Percentiles rank a stretch among this genome's conserved stretches.
These are phyloP conservation scores for Kregervanrija pseudodelftensis DNA, from an alignment of 805 yeast genomes.

Conservation along the genomic window DNA sequence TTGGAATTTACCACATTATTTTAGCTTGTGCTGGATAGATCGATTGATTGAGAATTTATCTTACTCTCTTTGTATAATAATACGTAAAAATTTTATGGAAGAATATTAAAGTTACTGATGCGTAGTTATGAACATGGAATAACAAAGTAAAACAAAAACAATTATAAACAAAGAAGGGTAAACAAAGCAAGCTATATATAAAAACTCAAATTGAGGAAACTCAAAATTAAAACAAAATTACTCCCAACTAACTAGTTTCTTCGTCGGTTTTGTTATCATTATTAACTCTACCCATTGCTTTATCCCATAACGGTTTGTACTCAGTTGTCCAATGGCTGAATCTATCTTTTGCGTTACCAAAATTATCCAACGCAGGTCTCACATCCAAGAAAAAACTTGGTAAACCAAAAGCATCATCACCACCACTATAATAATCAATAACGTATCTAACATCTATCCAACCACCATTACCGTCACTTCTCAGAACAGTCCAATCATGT, in stretches of 20 bases:
- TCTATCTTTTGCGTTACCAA: conserved; percentile 60
- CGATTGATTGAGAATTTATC: too few species aligned
- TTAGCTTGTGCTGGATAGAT: background rate
- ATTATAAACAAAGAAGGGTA: too few species aligned
- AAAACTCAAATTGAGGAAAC: too few species aligned
- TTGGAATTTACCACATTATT: background rate
- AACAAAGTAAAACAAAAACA: too few species aligned
- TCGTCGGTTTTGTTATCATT: too few species aligned
- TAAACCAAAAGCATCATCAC: conserved; percentile 81
- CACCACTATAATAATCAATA: conserved; percentile 89
- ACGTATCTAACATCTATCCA: conserved; percentile 83
- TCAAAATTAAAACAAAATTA: too few species aligned
- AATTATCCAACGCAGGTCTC: conserved; percentile 83
- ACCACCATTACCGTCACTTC: conserved; percentile 43
- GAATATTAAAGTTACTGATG: too few species aligned
- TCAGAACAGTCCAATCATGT: conserved; percentile 95
- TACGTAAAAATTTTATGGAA: too few species aligned
- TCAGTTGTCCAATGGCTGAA: conserved; percentile 46
- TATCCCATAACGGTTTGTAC: conserved; percentile 54
- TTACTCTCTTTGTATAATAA: too few species aligned
- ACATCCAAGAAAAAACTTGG: conserved; percentile 92
- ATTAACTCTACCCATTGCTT: conserved; percentile 51
- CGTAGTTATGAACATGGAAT: too few species aligned
- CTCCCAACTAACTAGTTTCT: too few species aligned
- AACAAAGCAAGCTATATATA: too few species aligned